Conservation (phyloP, 2,329 filamentous ascomycete genomes). For the Apiospora saccharicola region DNA sequence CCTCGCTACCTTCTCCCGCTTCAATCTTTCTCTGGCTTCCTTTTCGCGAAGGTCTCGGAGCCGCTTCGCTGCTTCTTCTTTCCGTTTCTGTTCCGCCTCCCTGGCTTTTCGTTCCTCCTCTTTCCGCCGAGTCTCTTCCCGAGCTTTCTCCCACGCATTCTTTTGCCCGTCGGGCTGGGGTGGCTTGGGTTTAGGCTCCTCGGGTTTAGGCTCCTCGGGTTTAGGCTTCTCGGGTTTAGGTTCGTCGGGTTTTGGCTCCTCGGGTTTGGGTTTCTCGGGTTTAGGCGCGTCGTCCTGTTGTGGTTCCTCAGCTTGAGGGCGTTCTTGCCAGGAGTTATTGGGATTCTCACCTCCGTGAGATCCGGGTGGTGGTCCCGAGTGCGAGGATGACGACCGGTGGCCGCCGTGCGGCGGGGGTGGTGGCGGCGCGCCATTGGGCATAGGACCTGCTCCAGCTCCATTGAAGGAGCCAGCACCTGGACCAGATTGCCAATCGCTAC, state of each 20-base stretch:
- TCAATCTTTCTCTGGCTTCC: slow-evolving; percentile 55
- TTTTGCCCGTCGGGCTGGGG: slow-evolving; percentile 47
- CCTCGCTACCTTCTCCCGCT: slow-evolving; percentile 48
- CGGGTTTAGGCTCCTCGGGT: slow-evolving; percentile 26
- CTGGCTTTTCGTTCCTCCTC: slow-evolving; percentile 69
- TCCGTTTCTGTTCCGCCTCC: slow-evolving; percentile 67
- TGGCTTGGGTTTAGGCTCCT: slow-evolving; percentile 29
- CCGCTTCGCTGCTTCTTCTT: slow-evolving; percentile 61
- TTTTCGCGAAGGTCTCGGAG: slow-evolving; percentile 64
- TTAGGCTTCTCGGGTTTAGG: slow-evolving; percentile 29
- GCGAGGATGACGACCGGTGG: slow-evolving; percentile 38
- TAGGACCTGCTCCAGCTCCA: slow-evolving; percentile 32
- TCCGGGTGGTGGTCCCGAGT: slow-evolving; percentile 36
- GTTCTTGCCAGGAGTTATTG: slow-evolving; percentile 26
- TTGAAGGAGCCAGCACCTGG: slow-evolving; percentile 31
- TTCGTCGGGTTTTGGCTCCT: slow-evolving; percentile 28
- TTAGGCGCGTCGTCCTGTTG: slow-evolving; percentile 31
- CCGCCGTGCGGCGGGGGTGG: slow-evolving; percentile 47
- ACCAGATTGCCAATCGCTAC: slow-evolving; percentile 29
- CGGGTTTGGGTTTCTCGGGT: slow-evolving; percentile 29
- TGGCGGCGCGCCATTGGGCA: slow-evolving; percentile 40
- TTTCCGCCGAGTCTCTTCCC: slow-evolving; percentile 69
- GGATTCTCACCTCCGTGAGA: slow-evolving; percentile 41
- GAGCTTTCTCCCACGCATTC: slow-evolving; percentile 71
- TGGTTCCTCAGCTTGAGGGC: slow-evolving; percentile 35